These are phyloP conservation scores for Leccinum pellstonianum DNA, from an alignment of 768 basidiomycete species.

Conservation along the genomic window DNA sequence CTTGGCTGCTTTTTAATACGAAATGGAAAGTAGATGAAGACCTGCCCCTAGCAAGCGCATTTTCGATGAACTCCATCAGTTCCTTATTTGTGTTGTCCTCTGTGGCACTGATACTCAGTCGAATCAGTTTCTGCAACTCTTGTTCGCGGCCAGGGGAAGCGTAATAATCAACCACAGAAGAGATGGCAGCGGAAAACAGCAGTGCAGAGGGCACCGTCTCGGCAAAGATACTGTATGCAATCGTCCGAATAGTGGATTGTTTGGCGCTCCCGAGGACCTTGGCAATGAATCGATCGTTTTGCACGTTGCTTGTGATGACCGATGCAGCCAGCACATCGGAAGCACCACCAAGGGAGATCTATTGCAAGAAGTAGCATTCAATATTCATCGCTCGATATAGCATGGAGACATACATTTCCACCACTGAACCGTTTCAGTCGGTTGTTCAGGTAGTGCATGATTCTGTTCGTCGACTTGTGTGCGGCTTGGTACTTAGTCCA, in stretches of 20 bases:
- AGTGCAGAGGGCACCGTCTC: constrained; percentile 56
- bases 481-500: constrained; percentile 33
- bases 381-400: neutral
- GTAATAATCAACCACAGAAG: constrained; percentile 61
- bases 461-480: constrained; percentile 23
- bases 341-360: constrained; percentile 21
- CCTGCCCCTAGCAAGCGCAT: constrained; percentile 43
- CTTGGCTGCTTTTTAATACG: constrained; percentile 29
- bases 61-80: constrained; percentile 45
- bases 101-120: constrained; percentile 30
- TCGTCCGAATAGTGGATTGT: constrained; percentile 25
- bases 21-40: constrained; percentile 4
- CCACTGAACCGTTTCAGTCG: constrained; percentile 21
- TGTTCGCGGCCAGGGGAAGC: constrained; percentile 39
- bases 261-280: constrained; percentile 7
- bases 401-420: constrained; percentile 19
- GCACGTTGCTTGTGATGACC: constrained; percentile 23
- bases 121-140: constrained; percentile 38
- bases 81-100: constrained; percentile 24
- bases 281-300: constrained; percentile 22
- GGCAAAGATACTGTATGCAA: constrained; percentile 51
- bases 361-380: neutral
- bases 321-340: constrained; percentile 21
- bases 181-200: constrained; percentile 54
- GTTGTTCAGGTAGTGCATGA: constrained; percentile 26